These are phyloP conservation scores for Phytophthora lateralis DNA, from an alignment of 352 stramenopile species.

Conservation along the genomic window DNA sequence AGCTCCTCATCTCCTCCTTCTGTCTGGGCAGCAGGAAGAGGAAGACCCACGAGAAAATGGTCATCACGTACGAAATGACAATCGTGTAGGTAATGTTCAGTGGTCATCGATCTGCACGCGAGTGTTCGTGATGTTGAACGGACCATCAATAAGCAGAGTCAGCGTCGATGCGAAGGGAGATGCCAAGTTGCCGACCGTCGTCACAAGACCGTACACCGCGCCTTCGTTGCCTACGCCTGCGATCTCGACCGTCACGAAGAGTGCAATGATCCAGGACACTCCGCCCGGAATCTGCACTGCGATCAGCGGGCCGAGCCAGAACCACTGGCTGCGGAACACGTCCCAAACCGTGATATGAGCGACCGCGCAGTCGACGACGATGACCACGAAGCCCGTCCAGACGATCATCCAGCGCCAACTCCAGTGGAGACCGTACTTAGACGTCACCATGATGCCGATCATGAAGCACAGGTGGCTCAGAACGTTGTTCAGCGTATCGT, in stretches of 20 bases:
- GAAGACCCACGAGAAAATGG: constrained; percentile 8
- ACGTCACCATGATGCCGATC: constrained; percentile 5
- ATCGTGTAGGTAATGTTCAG: constrained; percentile 3
- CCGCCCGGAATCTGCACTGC: background rate
- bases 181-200: constrained; percentile 1
- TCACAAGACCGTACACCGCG: constrained; percentile 2
- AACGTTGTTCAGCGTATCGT: constrained; percentile 7
- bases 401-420: constrained; percentile 5
- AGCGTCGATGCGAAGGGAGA: background rate
- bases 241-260: constrained; percentile 5
- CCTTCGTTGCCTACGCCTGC: constrained; percentile 1
- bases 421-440: constrained; percentile 2
- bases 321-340: background rate
- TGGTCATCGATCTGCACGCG: background rate
- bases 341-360: constrained; percentile 1
- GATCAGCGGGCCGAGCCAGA: background rate
- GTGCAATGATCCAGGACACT: background rate
- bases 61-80: constrained; percentile 2
- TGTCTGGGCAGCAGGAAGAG: constrained; percentile 1
- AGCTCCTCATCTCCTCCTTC: constrained; percentile 2
- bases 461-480: constrained; percentile 10
- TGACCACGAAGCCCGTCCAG: background rate
- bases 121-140: constrained; percentile 3
- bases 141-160: background rate
- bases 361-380: background rate